phyloP scores from a whole-genome alignment of 2,329 filamentous ascomycete genomes.

The Diplodia corticola region DNA sequence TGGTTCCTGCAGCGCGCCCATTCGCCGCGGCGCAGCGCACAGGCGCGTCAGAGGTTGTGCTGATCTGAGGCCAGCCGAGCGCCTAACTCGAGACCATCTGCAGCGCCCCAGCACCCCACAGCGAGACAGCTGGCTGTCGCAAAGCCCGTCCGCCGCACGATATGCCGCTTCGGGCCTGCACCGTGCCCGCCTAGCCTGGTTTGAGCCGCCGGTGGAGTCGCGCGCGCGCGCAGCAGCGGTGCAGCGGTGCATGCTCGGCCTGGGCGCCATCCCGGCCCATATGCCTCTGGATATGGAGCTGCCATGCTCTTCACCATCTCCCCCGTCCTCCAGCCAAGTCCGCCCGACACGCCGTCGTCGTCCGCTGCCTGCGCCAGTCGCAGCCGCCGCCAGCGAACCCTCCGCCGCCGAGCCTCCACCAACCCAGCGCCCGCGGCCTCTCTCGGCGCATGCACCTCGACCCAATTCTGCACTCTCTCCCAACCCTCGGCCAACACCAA shows the following conservation, averaged over 20 bases:
- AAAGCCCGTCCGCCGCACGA: conserved; percentile 15
- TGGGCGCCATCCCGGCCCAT: conserved; percentile 16
- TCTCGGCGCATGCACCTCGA: neutral
- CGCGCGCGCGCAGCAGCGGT: conserved; percentile 6
- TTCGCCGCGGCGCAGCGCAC: neutral
- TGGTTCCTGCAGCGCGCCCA: conserved; percentile 2
- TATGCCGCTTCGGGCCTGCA: conserved; percentile 18
- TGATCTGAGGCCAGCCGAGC: conserved; percentile 19
- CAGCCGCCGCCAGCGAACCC: neutral
- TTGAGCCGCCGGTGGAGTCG: conserved; percentile 5
- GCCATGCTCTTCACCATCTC: conserved; percentile 14
- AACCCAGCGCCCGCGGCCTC: neutral
- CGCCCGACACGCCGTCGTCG: neutral
- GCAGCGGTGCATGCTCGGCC: conserved; percentile 16
- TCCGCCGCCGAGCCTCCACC: conserved; percentile 7
- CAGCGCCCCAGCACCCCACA: conserved; percentile 19
- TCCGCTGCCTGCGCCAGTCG: conserved; percentile 13
- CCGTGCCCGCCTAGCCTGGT: conserved; percentile 16
- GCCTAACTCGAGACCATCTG: conserved; percentile 2
- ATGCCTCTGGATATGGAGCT: conserved; percentile 13
- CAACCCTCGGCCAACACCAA: conserved; percentile 3
- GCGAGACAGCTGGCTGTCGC: conserved; percentile 22
- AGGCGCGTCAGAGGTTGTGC: conserved; percentile 4
- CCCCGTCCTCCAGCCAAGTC: neutral
- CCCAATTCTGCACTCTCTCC: conserved; percentile 3